phyloP scores from a whole-genome alignment of 2,329 filamentous ascomycete genomes.

The Cladosporium sp. region DNA sequence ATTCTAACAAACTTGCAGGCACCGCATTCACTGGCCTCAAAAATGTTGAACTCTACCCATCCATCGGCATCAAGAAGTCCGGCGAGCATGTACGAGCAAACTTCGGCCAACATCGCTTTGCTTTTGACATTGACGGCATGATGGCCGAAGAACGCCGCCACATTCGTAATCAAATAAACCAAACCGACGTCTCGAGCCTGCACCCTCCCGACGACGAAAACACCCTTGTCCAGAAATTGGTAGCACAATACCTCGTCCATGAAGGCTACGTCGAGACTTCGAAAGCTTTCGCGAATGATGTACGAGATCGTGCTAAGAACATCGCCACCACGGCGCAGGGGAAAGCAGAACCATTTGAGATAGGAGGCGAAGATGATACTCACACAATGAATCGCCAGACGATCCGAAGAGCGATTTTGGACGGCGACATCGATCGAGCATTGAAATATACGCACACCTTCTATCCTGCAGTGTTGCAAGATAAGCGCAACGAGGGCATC shows the following conservation, averaged over 20 bases:
- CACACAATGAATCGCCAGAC: conserved; percentile 80
- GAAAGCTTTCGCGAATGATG: conserved; percentile 73
- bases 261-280: conserved; percentile 95
- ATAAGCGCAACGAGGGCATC: conserved; percentile 67
- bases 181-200: conserved; percentile 53
- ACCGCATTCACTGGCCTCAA: conserved; percentile 65
- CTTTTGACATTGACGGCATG: conserved; percentile 86
- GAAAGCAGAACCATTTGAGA: conserved; percentile 36
- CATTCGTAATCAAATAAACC: conserved; percentile 60
- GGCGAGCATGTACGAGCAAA: conserved; percentile 57
- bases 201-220: conserved; percentile 66
- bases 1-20: conserved; percentile 44
- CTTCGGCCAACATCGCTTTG: conserved; percentile 69
- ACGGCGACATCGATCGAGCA: conserved; percentile 87
- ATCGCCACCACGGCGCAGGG: neutral
- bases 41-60: conserved; percentile 58
- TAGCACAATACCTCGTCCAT: conserved; percentile 85
- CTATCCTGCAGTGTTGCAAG: conserved; percentile 74
- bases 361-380: conserved; percentile 56
- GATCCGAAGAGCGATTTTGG: conserved; percentile 80
- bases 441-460: conserved; percentile 74
- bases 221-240: conserved; percentile 74
- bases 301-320: conserved; percentile 41
- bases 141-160: conserved; percentile 63
- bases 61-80: conserved; percentile 63